Conservation (phyloP, 78 protist species). For the Neovahlkampfia damariscottae region DNA sequence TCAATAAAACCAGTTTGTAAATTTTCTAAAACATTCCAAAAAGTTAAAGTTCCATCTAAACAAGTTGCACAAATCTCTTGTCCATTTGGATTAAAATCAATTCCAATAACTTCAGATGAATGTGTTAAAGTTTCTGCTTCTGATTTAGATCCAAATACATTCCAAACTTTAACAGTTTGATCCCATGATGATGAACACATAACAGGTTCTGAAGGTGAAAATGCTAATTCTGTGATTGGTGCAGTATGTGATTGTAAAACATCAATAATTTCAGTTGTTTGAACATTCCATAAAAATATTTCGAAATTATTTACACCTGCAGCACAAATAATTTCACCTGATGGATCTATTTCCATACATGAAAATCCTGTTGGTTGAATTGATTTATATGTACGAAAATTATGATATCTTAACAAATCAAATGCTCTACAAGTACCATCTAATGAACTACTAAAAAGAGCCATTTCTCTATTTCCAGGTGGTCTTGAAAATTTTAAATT, state of each 20-base stretch:
- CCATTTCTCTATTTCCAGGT: slow-evolving; percentile 33
- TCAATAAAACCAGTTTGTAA: slow-evolving; percentile 6
- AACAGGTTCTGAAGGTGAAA: slow-evolving; percentile 25
- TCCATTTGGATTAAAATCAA: slow-evolving; percentile 5
- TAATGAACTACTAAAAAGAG: slow-evolving; percentile 40
- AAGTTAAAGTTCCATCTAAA: not conserved
- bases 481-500: slow-evolving; percentile 33
- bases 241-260: slow-evolving; percentile 60
- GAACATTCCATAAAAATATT: slow-evolving; percentile 72
- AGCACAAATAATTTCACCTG: slow-evolving; percentile 82
- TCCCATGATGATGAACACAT: slow-evolving; percentile 11
- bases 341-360: slow-evolving; percentile 67
- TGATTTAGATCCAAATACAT: slow-evolving; percentile 6
- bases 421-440: slow-evolving; percentile 90
- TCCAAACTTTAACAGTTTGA: slow-evolving; percentile 19
- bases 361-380: slow-evolving; percentile 20
- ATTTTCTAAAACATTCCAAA: slow-evolving; percentile 6
- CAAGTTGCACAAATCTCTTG: slow-evolving; percentile 10
- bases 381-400: slow-evolving; percentile 54
- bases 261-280: slow-evolving; percentile 79
- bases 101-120: not conserved
- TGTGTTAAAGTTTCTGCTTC: slow-evolving; percentile 3
- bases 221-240: slow-evolving; percentile 50
- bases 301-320: slow-evolving; percentile 63
- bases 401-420: slow-evolving; percentile 78